Evolutionary conservation across 768 basidiomycete species (phyloP), one percentile per base, ranked within the genome.

Genomic region (Boletus tylopilopsis): DNA sequence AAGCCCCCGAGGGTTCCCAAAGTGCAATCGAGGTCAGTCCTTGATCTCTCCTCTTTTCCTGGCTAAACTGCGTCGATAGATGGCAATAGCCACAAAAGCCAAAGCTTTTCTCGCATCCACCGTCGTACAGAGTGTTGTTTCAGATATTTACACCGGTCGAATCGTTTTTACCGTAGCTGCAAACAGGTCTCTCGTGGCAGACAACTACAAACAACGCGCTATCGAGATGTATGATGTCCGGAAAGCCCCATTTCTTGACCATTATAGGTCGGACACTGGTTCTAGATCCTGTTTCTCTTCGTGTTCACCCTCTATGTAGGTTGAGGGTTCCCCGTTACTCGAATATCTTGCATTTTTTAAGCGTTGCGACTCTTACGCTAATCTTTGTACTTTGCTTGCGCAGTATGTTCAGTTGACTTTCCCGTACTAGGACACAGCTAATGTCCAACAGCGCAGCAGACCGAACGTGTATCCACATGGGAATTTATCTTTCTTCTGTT

Each of bases 11-110:
- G 46, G 82, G 82, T 53, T 79, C 84, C 15, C 81, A 89, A 63
- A 93, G 85, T 62, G 90, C 91, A 2, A 76, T 96, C 5, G 94
- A 95, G 80, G 90, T 92, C 42, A 38, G 82, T 72, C 18, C 35
- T 24, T 52, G 38, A 9, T 50, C 36, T 53, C 24, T 16, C 27
- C 16, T 21, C 24, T 42, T 38, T 9, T 36, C 35, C 5, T 27
- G 18, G 23, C n/a, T 33, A 35, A 46, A 39, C 25, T 53, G 16
- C 22, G 11, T 6, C 42, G 19, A 9, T 61, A 94, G 89, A 85
- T 96, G 78, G 92, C 93, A 3, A 90, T 98, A 58, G 80, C 86
- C 8, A 93, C 91, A 0, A 73, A 82, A 45, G 79, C 92, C 5
- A 97, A 95, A 65, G 74, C 78, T 24, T 95, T 98, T 61, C 73